Percentiles rank a stretch among this genome's conserved stretches.
phyloP scores from a whole-genome alignment of 169 alveolate species.

The Plasmodium billcollinsi region DNA sequence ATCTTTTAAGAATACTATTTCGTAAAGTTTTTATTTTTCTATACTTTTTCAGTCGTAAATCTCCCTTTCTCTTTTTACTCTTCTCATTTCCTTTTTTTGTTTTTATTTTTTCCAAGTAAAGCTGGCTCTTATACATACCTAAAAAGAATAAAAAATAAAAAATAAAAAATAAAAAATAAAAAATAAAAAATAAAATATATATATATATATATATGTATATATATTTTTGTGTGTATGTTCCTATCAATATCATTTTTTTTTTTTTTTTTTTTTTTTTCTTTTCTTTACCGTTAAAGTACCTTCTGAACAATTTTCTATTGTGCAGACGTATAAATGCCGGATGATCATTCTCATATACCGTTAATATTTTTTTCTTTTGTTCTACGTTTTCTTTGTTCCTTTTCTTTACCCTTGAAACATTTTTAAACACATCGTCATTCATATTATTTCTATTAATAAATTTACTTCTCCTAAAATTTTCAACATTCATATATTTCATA shows the following conservation, averaged over 20 bases:
- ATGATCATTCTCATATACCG: slow-evolving; percentile 7
- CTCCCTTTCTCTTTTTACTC: not conserved
- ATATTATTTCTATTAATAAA: not conserved
- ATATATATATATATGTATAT: not conserved
- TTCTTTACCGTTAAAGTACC: slow-evolving; percentile 28
- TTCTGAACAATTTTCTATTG: slow-evolving; percentile 44
- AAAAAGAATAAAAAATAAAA: not conserved
- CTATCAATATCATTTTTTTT: not conserved
- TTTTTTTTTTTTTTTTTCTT: too few species aligned
- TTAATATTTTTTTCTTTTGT: not conserved
- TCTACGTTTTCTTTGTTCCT: not conserved
- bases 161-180: not conserved
- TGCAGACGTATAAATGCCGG: slow-evolving; percentile 68
- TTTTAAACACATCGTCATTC: not conserved
- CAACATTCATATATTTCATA: slow-evolving; percentile 30
- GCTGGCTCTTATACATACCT: slow-evolving; percentile 48
- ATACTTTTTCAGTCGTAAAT: slow-evolving; percentile 6
- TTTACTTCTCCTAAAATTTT: slow-evolving; percentile 21
- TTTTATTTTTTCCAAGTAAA: slow-evolving; percentile 34
- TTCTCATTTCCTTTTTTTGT: too few species aligned
- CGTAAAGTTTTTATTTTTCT: slow-evolving; percentile 44
- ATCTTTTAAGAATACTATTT: slow-evolving; percentile 19
- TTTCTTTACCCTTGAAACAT: not conserved
- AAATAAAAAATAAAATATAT: not conserved
- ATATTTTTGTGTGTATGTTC: too few species aligned